A percentile compares a stretch with the other conserved stretches of the same genome.
These are phyloP conservation scores for Amanita rubescens DNA, from an alignment of 768 basidiomycete species.

Conservation along the genomic window DNA sequence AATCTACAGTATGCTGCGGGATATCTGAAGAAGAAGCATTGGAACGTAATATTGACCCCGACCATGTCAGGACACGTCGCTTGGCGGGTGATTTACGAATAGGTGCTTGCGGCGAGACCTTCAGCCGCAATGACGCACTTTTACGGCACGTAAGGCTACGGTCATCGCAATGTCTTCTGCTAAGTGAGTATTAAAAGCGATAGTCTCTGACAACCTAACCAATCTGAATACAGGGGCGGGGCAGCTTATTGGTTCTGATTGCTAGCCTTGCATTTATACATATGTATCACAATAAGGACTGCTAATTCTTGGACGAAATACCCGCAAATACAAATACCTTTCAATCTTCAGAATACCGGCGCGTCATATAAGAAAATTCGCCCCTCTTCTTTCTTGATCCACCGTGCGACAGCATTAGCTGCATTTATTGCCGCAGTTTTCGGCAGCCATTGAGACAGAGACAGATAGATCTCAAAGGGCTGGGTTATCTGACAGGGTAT, in stretches of 20 bases:
- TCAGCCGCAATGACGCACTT: slow-evolving; percentile 40
- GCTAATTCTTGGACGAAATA: background rate
- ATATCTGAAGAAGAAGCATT: slow-evolving; percentile 12
- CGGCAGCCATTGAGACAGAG: slow-evolving; percentile 74
- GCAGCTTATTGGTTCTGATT: background rate
- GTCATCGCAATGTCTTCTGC: background rate
- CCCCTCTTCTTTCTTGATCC: slow-evolving; percentile 87
- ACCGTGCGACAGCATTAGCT: slow-evolving; percentile 82
- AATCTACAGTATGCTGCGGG: background rate
- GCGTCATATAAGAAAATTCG: slow-evolving; percentile 81
- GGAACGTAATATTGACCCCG: background rate
- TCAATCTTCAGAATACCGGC: slow-evolving; percentile 61
- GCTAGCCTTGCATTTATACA: background rate
- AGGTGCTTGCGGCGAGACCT: slow-evolving; percentile 33
- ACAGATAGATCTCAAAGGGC: slow-evolving; percentile 86
- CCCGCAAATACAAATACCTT: background rate
- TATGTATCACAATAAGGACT: background rate
- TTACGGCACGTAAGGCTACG: slow-evolving; percentile 27
- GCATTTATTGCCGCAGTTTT: slow-evolving; percentile 85
- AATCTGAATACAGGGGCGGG: background rate
- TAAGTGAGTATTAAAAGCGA: background rate
- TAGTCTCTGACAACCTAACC: background rate
- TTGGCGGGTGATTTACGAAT: slow-evolving; percentile 27
- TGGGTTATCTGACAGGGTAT: slow-evolving; percentile 66
- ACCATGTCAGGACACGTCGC: slow-evolving; percentile 8